A percentile compares a stretch with the other conserved stretches of the same genome.
Conservation (phyloP, 208 protist genomes). For the Plasmodiophora brassicae region DNA sequence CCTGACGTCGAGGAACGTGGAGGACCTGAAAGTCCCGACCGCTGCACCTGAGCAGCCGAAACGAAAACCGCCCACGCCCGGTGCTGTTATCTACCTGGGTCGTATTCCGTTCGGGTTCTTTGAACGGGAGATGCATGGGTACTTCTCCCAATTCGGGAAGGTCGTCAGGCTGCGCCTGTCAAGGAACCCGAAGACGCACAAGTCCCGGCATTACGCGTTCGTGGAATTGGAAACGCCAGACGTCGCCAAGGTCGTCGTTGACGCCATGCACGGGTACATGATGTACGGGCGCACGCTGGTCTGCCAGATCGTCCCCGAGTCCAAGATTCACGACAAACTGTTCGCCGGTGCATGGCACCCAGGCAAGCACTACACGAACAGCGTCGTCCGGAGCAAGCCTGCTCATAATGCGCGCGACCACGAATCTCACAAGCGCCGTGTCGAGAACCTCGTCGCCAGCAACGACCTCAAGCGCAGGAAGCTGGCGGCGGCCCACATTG, state of each 20-base stretch:
- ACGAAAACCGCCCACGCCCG: too few species aligned
- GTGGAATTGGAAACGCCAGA: slow-evolving; percentile 39
- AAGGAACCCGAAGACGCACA: slow-evolving; percentile 31
- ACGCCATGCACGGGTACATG: slow-evolving; percentile 41
- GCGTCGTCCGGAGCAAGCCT: too few species aligned
- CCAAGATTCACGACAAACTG: slow-evolving; percentile 20
- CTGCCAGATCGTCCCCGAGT: not conserved
- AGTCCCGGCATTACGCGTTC: slow-evolving; percentile 42
- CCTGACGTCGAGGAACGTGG: too few species aligned
- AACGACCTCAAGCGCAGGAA: too few species aligned
- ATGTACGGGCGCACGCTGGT: not conserved
- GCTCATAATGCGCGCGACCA: too few species aligned
- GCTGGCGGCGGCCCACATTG: too few species aligned
- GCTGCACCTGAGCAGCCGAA: too few species aligned
- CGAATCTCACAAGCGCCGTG: too few species aligned
- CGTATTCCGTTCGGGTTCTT: slow-evolving; percentile 37
- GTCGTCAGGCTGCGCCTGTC: slow-evolving; percentile 32
- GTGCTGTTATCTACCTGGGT: slow-evolving; percentile 32
- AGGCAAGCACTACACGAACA: not conserved
- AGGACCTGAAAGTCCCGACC: too few species aligned
- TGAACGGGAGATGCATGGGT: slow-evolving; percentile 31
- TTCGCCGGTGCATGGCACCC: not conserved
- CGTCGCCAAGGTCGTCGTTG: not conserved
- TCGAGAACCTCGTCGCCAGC: too few species aligned
- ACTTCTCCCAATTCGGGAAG: slow-evolving; percentile 15